Conservation (phyloP, 768 basidiomycete species). For the Antrodiella citrinella region DNA sequence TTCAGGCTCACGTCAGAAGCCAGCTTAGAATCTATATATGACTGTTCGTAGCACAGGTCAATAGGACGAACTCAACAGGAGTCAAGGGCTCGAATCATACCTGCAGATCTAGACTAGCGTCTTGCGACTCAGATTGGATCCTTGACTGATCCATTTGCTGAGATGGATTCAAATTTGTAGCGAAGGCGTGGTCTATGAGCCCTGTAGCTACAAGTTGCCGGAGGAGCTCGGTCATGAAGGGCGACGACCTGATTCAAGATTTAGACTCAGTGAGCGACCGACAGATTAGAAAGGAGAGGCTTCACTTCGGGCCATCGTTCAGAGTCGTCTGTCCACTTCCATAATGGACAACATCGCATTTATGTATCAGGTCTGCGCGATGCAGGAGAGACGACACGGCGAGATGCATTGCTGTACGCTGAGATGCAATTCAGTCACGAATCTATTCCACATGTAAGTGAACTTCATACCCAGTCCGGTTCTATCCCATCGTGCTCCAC, state of each 20-base stretch:
- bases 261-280: no score
- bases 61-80: no score
- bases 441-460: neutral
- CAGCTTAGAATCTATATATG: constrained; percentile 52
- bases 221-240: constrained; percentile 39
- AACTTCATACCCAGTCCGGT: constrained; percentile 48
- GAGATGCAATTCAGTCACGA: neutral
- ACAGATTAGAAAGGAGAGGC: no score
- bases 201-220: constrained; percentile 45
- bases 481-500: constrained; percentile 45
- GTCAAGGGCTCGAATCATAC: no score
- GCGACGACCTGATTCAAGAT: constrained; percentile 9
- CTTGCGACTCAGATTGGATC: constrained; percentile 51
- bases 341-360: constrained; percentile 35
- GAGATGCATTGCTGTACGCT: constrained; percentile 38
- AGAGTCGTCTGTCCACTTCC: constrained; percentile 3
- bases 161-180: constrained; percentile 41
- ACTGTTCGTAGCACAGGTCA: no score
- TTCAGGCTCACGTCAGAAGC: constrained; percentile 38
- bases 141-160: constrained; percentile 41
- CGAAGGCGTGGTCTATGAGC: constrained; percentile 47
- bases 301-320: constrained; percentile 3
- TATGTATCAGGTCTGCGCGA: constrained; percentile 45
- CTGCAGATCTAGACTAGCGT: constrained; percentile 49
- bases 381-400: constrained; percentile 42